These are phyloP conservation scores for Alternaria brassicae DNA, from an alignment of 2,329 filamentous ascomycete genomes.

Conservation along the genomic window DNA sequence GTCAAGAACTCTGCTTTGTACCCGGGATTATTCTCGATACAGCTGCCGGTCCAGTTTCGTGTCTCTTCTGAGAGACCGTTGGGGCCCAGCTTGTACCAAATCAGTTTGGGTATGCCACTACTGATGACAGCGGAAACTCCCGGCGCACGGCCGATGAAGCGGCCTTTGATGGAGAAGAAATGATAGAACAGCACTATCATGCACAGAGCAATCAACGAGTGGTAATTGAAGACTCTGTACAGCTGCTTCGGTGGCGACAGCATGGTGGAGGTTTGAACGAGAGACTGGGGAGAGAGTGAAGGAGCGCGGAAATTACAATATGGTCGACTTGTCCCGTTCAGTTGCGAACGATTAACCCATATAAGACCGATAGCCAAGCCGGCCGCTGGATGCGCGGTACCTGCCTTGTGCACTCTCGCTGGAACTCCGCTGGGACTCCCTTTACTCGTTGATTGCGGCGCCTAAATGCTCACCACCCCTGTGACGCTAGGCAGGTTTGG, in stretches of 20 bases:
- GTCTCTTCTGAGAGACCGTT: constrained; percentile 44
- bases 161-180: background rate
- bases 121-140: background rate
- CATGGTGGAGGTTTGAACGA: background rate
- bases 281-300: background rate
- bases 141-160: background rate
- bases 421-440: background rate
- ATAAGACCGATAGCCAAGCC: background rate
- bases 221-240: constrained; percentile 6
- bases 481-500: background rate
- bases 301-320: background rate
- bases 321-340: background rate
- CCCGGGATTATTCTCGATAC: constrained; percentile 38
- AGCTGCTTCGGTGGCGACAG: background rate
- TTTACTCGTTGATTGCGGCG: background rate
- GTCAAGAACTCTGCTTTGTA: constrained; percentile 43
- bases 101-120: constrained; percentile 37
- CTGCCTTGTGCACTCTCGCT: background rate
- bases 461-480: background rate
- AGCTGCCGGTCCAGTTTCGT: constrained; percentile 43
- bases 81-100: constrained; percentile 53
- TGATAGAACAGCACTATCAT: constrained; percentile 5
- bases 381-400: too few relatives aligned
- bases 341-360: background rate
- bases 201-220: constrained; percentile 2